Conservation (phyloP, 2,329 filamentous ascomycete genomes). For the Neofusicoccum cordaticola region DNA sequence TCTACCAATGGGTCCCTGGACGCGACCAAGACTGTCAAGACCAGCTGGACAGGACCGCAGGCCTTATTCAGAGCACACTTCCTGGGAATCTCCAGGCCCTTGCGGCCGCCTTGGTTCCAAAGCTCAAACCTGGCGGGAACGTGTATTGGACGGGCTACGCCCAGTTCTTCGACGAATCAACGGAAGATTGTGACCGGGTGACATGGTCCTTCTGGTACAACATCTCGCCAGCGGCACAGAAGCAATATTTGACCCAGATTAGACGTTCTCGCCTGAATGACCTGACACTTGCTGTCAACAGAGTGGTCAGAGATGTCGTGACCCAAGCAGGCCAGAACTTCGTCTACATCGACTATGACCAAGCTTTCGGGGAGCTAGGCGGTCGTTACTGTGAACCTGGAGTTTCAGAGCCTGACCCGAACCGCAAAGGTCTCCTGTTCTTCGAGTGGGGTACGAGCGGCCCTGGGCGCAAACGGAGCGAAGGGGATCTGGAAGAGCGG, state of each 20-base stretch:
- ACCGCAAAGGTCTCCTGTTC: slow-evolving; percentile 8
- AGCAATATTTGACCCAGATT: neutral
- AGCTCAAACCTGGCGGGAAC: neutral
- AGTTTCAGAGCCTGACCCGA: slow-evolving; percentile 7
- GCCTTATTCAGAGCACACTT: neutral
- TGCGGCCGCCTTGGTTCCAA: neutral
- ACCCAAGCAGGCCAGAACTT: neutral
- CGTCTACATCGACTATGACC: slow-evolving; percentile 9
- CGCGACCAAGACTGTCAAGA: neutral
- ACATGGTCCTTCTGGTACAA: neutral
- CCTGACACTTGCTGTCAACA: slow-evolving; percentile 1
- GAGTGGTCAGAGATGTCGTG: neutral
- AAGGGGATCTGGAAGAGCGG: too few relatives aligned
- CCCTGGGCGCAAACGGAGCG: neutral
- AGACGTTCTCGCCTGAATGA: slow-evolving; percentile 1
- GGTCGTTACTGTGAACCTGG: slow-evolving; percentile 12
- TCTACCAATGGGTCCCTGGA: neutral
- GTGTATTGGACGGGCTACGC: neutral
- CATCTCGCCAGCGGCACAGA: neutral
- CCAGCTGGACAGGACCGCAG: neutral
- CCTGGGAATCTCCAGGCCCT: neutral
- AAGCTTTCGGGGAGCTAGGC: neutral
- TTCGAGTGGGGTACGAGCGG: neutral
- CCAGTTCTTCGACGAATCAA: neutral
- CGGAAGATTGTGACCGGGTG: neutral